A percentile compares a stretch with the other conserved stretches of the same genome.
Conservation (phyloP, 306 rosid species). For the Pyrus communis region DNA sequence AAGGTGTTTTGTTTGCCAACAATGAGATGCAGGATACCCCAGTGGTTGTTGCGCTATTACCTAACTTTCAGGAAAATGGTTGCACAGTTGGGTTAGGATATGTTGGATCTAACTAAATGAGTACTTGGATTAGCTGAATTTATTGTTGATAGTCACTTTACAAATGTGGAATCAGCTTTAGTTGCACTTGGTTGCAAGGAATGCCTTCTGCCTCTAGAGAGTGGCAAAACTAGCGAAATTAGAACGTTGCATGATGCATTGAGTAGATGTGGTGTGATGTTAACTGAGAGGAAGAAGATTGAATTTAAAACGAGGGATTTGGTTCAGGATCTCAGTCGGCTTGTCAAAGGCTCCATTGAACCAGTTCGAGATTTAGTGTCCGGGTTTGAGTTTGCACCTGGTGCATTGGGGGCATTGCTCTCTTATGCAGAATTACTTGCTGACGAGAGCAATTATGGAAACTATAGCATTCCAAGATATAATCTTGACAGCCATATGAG, state of each 20-base stretch:
- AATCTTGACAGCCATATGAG: constrained; percentile 83
- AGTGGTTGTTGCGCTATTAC: constrained; percentile 64
- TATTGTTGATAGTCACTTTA: constrained; percentile 86
- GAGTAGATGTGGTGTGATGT: constrained; percentile 80
- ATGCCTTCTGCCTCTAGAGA: constrained; percentile 68
- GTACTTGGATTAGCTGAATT: constrained; percentile 85
- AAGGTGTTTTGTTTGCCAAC: constrained; percentile 86
- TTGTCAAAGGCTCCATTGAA: constrained; percentile 87
- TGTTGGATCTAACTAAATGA: constrained; percentile 83
- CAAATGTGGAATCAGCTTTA: constrained; percentile 81
- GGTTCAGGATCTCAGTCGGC: constrained; percentile 84
- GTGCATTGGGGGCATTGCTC: constrained; percentile 80
- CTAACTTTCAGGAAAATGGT: constrained; percentile 62
- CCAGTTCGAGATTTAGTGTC: constrained; percentile 82
- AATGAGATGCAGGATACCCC: constrained; percentile 99
- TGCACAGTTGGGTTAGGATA: constrained; percentile 76
- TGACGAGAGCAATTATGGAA: constrained; percentile 88
- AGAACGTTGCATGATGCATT: constrained; percentile 58
- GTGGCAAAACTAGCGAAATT: constrained; percentile 53
- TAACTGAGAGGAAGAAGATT: constrained; percentile 79
- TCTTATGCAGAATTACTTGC: constrained; percentile 84
- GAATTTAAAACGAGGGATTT: constrained; percentile 88
- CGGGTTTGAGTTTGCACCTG: constrained; percentile 84
- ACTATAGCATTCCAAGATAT: constrained; percentile 59
- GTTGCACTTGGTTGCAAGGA: constrained; percentile 97